Conservation (phyloP, 805 yeast species). For the Torulaspora quercuum region DNA sequence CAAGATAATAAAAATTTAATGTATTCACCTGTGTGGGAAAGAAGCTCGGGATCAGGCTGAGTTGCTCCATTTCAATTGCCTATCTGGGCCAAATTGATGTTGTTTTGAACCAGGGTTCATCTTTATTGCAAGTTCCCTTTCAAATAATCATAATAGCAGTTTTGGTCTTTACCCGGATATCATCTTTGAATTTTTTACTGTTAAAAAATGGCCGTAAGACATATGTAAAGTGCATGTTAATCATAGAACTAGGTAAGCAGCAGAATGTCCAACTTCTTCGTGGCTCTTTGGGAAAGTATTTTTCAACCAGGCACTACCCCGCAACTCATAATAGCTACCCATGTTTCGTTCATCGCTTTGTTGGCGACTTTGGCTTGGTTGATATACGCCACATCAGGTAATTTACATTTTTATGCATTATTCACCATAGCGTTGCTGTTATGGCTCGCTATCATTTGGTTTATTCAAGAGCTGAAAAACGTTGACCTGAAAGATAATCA, state of each 20-base stretch:
- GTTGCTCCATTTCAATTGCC: no score
- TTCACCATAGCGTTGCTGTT: conserved; percentile 56
- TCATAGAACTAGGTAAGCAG: background rate
- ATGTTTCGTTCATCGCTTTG: conserved; percentile 69
- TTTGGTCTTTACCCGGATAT: no score
- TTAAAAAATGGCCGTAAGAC: no score
- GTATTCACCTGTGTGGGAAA: no score
- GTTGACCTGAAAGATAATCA: conserved; percentile 35
- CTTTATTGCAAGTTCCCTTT: no score
- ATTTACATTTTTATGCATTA: conserved; percentile 61
- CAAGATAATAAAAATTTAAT: no score
- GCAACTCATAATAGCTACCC: conserved; percentile 84
- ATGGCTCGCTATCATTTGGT: conserved; percentile 87
- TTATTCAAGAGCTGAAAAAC: conserved; percentile 61
- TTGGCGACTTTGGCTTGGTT: conserved; percentile 51
- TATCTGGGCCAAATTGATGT: no score
- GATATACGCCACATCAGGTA: conserved; percentile 55
- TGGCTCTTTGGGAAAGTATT: conserved; percentile 82
- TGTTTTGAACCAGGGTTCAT: no score
- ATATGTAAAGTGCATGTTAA: no score
- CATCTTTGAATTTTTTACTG: no score
- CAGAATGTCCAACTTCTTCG: conserved; percentile 21
- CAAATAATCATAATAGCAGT: no score
- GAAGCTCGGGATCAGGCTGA: no score
- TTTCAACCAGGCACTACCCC: conserved; percentile 94